Percentiles rank a stretch among this genome's conserved stretches.
Evolutionary conservation across 257 asterid species (phyloP).

Genomic region (Henckelia pumila): DNA sequence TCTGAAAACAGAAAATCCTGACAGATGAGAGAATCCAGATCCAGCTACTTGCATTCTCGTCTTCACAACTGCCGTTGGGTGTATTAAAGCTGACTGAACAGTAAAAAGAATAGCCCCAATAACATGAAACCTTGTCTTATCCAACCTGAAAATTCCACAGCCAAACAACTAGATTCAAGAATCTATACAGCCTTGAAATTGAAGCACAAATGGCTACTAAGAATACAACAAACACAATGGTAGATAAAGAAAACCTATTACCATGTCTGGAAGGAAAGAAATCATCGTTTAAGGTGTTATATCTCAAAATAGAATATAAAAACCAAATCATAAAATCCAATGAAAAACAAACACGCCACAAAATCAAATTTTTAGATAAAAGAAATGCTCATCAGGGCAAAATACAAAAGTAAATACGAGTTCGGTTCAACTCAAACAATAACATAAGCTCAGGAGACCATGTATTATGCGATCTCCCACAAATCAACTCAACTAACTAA

Average conservation of each 20-base stretch:
- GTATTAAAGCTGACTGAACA: constrained; percentile 77
- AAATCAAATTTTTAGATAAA: background rate
- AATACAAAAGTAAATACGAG: background rate
- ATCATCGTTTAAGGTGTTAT: background rate
- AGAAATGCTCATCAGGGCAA: background rate
- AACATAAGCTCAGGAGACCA: background rate
- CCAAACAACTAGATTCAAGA: constrained; percentile 9
- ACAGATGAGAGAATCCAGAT: constrained; percentile 50
- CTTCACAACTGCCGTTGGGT: constrained; percentile 89
- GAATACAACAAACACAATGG: background rate
- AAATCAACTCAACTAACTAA: constrained; percentile 1
- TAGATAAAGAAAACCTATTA: constrained; percentile 3
- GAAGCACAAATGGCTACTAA: background rate
- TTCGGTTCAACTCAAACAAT: background rate
- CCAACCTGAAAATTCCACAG: constrained; percentile 56
- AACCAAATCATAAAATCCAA: background rate
- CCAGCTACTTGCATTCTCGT: constrained; percentile 92
- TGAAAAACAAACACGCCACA: background rate
- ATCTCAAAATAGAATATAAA: background rate
- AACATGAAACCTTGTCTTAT: constrained; percentile 78
- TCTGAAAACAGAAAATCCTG: constrained; percentile 63
- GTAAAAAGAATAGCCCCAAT: constrained; percentile 90
- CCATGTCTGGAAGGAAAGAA: background rate
- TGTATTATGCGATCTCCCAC: background rate
- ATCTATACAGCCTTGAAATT: background rate